Evolutionary conservation across 805 yeast genomes (phyloP).

Genomic region (baker's yeast (Saccharomyces cerevisiae)): DNA sequence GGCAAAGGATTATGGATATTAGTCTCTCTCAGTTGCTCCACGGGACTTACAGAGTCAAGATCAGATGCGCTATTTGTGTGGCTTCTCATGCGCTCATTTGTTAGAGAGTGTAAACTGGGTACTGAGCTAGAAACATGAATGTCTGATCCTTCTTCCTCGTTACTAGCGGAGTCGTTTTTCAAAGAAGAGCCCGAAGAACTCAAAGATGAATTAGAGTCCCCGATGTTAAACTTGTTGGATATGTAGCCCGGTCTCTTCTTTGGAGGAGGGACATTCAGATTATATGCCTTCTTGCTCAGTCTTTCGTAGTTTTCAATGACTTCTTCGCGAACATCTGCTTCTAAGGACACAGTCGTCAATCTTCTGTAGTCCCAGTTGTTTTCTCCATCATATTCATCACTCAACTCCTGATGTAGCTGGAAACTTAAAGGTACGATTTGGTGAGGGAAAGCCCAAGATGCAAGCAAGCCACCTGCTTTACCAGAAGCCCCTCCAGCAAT

Average conservation of each 20-base stretch:
- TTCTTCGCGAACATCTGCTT: constrained; percentile 57
- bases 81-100: background rate
- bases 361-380: constrained; percentile 89
- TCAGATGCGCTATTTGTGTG: background rate
- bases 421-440: constrained; percentile 87
- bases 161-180: background rate
- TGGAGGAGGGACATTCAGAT: constrained; percentile 6
- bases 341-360: constrained; percentile 76
- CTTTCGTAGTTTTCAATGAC: constrained; percentile 2
- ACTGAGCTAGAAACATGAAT: constrained; percentile 14
- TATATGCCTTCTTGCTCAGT: constrained; percentile 1
- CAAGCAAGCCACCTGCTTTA: constrained; percentile 92
- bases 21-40: background rate
- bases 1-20: constrained; percentile 36
- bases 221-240: background rate
- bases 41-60: background rate
- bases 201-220: constrained; percentile 1
- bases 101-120: constrained; percentile 9
- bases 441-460: constrained; percentile 95
- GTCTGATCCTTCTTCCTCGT: constrained; percentile 4
- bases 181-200: background rate
- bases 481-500: constrained; percentile 98
- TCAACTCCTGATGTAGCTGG: constrained; percentile 72
- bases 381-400: constrained; percentile 74
- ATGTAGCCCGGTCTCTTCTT: constrained; percentile 1